Percentiles rank a stretch among this genome's conserved stretches.
These are phyloP conservation scores for Arxiozyma bovina DNA, from an alignment of 1,139 yeast species.

Conservation along the genomic window DNA sequence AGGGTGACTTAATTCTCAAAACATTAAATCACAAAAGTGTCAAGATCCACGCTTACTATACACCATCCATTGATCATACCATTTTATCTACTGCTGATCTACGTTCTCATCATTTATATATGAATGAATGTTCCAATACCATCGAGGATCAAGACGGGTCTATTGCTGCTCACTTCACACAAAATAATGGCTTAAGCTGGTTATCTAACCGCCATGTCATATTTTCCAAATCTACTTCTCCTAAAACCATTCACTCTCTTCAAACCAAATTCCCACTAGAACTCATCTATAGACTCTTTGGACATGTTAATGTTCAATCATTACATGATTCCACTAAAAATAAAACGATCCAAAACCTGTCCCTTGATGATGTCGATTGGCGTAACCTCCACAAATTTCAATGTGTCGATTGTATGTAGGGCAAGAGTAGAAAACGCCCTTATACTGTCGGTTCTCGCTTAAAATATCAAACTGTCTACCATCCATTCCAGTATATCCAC, in stretches of 20 bases:
- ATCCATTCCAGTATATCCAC: conserved; percentile 7
- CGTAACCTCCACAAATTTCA: not conserved
- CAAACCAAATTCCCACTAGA: not conserved
- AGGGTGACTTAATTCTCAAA: too few species aligned
- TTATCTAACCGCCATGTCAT: not conserved
- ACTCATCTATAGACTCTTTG: conserved; percentile 1
- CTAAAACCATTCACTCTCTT: not conserved
- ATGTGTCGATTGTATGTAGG: not conserved
- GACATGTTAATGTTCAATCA: not conserved
- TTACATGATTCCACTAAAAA: not conserved
- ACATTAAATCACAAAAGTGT: too few species aligned
- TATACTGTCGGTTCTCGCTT: conserved; percentile 4
- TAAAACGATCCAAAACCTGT: not conserved
- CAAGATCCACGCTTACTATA: too few species aligned
- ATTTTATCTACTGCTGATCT: too few species aligned
- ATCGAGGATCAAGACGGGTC: too few species aligned
- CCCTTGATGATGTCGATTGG: conserved; percentile 1
- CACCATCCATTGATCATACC: too few species aligned
- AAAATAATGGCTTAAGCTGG: too few species aligned
- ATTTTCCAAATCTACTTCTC: not conserved
- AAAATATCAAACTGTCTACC: conserved; percentile 3
- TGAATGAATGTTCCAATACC: too few species aligned
- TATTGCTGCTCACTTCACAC: too few species aligned
- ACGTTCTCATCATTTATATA: too few species aligned
- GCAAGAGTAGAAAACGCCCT: too few species aligned